These are phyloP conservation scores for Datisca glomerata DNA, from an alignment of 306 rosid genomes.

Conservation along the genomic window DNA sequence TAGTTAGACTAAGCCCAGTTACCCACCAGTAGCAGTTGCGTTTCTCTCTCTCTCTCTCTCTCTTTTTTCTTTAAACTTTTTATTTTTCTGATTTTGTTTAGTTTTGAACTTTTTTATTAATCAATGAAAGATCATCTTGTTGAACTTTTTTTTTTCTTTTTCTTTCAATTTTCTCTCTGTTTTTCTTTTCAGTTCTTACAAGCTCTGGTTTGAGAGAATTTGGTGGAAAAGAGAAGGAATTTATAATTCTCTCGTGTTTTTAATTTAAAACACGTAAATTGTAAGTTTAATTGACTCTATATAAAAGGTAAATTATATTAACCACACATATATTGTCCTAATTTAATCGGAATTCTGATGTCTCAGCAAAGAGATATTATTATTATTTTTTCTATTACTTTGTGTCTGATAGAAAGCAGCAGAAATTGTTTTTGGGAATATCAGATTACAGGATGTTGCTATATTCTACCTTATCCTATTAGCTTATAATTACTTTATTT, in stretches of 20 bases:
- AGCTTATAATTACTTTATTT: too few relatives aligned
- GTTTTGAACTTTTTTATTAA: too few relatives aligned
- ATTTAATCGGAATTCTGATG: neutral
- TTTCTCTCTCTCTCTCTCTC: neutral
- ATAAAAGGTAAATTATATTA: neutral
- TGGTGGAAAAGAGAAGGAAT: neutral
- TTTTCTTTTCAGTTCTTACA: neutral
- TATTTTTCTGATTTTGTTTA: too few relatives aligned
- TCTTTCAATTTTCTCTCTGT: constrained; percentile 1
- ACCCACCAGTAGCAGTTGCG: too few relatives aligned
- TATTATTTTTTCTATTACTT: neutral
- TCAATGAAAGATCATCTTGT: neutral
- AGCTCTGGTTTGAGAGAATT: neutral
- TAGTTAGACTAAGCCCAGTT: neutral
- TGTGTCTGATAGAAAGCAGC: neutral
- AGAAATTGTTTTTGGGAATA: too few relatives aligned
- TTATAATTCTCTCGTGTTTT: too few relatives aligned
- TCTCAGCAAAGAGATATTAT: neutral
- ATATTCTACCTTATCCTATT: neutral
- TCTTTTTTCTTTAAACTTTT: too few relatives aligned
- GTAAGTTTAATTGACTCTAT: neutral
- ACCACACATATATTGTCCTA: neutral
- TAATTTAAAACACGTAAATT: neutral
- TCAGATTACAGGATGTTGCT: neutral
- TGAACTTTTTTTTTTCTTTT: neutral